Evolutionary conservation across 2,329 filamentous ascomycete genomes (phyloP).

Genomic region (Tolypocladium guangdongense): DNA sequence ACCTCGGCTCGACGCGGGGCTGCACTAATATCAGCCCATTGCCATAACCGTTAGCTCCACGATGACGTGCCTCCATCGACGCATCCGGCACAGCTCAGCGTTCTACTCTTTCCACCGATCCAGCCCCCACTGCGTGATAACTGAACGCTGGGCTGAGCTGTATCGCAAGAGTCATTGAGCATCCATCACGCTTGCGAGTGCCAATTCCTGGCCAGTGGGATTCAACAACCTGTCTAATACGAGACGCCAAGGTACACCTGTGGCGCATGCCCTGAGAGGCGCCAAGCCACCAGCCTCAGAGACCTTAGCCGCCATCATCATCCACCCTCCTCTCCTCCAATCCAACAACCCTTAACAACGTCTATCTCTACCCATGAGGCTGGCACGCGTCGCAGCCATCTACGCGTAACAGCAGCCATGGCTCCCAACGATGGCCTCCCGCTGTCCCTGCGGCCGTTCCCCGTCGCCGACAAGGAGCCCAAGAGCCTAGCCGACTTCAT

Average conservation of each 20-base stretch:
- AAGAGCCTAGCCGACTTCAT: constrained; percentile 65
- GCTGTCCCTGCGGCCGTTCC: constrained; percentile 28
- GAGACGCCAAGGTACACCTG: background rate
- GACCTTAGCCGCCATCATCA: background rate
- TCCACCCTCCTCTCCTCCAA: background rate
- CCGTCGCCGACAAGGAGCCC: constrained; percentile 43
- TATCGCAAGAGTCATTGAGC: background rate
- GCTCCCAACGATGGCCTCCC: constrained; percentile 19
- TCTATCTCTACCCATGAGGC: background rate
- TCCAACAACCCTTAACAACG: background rate
- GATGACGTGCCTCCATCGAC: background rate
- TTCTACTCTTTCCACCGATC: background rate
- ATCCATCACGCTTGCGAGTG: background rate
- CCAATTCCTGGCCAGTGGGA: background rate
- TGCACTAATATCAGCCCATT: no score
- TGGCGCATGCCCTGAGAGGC: background rate
- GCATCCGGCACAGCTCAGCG: background rate
- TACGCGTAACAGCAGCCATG: constrained; percentile 12
- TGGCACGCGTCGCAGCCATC: background rate
- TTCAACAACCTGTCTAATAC: background rate
- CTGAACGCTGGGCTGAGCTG: background rate
- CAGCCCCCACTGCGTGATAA: background rate
- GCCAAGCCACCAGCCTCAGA: background rate
- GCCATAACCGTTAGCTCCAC: no score
- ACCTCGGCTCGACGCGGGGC: background rate